Percentiles rank a stretch among this genome's conserved stretches.
These are phyloP conservation scores for Arthrocladium fulminans DNA, from an alignment of 2,329 filamentous ascomycete species.

Conservation along the genomic window DNA sequence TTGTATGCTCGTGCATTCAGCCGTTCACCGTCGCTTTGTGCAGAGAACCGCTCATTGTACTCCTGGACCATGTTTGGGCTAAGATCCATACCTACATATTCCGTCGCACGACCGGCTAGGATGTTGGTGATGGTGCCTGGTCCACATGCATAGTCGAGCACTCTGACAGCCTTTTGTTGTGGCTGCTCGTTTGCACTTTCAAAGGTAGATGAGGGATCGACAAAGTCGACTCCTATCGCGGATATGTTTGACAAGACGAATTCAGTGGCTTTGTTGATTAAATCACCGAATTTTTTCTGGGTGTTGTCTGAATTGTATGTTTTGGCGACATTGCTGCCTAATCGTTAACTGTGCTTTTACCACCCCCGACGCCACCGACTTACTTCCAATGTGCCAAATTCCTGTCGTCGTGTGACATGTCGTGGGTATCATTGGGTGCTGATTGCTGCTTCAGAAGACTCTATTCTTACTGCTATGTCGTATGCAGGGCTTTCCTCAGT, in stretches of 20 bases:
- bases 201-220: constrained; percentile 14
- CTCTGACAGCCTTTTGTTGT: constrained; percentile 16
- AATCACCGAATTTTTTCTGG: constrained; percentile 15
- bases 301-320: constrained; percentile 18
- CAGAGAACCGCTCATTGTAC: constrained; percentile 53
- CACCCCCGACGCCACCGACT: no score
- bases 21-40: constrained; percentile 28
- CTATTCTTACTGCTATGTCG: no score
- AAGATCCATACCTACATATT: constrained; percentile 60
- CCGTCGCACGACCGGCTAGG: constrained; percentile 53
- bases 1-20: constrained; percentile 19
- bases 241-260: constrained; percentile 19
- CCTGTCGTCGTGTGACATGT: constrained; percentile 16
- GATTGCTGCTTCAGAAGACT: no score
- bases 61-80: constrained; percentile 60
- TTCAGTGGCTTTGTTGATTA: constrained; percentile 18
- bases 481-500: no score
- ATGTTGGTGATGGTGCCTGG: constrained; percentile 47
- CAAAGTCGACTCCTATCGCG: constrained; percentile 20
- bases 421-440: constrained; percentile 3
- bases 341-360: no score
- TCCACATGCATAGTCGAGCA: constrained; percentile 71
- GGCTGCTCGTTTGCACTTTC: not conserved
- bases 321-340: constrained; percentile 15
- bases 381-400: constrained; percentile 21